Evolutionary conservation across 441 rosid species (phyloP), one percentile per base, ranked within the genome.

Genomic region (Pelargonium citronellum): DNA sequence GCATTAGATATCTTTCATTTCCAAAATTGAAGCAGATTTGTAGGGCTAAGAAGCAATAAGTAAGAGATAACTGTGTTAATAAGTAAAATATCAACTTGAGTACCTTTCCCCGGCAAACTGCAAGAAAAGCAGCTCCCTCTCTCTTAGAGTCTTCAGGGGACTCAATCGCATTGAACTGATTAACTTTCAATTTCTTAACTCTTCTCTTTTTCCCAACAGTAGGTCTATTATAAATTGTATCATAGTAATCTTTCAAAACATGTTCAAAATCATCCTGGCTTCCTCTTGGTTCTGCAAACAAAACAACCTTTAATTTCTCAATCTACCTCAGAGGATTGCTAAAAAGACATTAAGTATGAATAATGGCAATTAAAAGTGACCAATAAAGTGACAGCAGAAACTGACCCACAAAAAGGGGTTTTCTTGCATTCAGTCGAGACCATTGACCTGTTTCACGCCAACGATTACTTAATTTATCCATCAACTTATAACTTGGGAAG

Each of bases 41-140:
- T 60, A 60, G 19, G 64, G 24, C 13, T 4, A 37, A 39, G 12
- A 65, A 65, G 49, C 49, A 39, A 37, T 34, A 65, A 65, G 49
- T 9, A 30, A 65, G 5, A 65, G 19, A 65, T 65, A 60, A 60
- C 10, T 60, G 12, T 39, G 11, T 13, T 63, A 34, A 49, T 34
- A 74, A 66, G 74, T n/a, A 67, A 65, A 69, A 73, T 53, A 63
- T 3, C 64, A 72, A 8, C 16, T 20, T 11, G 12, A 68, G 69
- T 69, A 92, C 99, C 97, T 92, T 95, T 83, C 99, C 99, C 44
- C 98, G 83, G 79, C 88, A 95, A 68, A 95, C 99, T 57, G 96
- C 98, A 83, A 95, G 88, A 80, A 95, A 86, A 76, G 90, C 90
- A 81, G 98, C 99, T 75, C 98, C 99, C 44, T 82, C 82, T 57